phyloP scores from a whole-genome alignment of 2,329 filamentous ascomycete species.

The Myriosclerotinia duriaeana region DNA sequence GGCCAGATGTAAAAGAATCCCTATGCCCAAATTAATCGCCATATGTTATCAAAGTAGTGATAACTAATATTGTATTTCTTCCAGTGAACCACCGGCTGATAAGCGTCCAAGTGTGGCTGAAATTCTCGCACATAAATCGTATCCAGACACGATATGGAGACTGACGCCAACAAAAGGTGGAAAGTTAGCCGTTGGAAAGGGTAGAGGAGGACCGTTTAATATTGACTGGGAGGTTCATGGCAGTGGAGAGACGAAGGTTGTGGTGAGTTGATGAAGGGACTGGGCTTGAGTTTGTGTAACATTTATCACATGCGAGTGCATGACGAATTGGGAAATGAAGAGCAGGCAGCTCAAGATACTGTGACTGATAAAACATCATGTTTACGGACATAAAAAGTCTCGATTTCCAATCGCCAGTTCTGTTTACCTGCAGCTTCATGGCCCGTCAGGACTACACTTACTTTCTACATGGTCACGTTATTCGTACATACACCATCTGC shows the following conservation, averaged over 20 bases:
- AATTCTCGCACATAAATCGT: conserved; percentile 65
- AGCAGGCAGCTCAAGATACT: background rate
- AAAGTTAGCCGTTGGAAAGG: conserved; percentile 62
- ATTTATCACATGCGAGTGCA: conserved; percentile 3
- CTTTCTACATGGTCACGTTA: background rate
- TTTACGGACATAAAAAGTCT: background rate
- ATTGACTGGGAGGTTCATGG: conserved; percentile 82
- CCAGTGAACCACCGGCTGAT: conserved; percentile 17
- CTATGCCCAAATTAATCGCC: background rate
- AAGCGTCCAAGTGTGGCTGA: conserved; percentile 51
- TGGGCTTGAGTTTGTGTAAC: background rate
- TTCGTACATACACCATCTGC: conserved; percentile 14
- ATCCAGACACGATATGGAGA: conserved; percentile 64
- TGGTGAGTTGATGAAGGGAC: conserved; percentile 50
- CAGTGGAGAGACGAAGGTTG: conserved; percentile 66
- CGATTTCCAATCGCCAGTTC: background rate
- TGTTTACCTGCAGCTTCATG: background rate
- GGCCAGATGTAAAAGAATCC: background rate
- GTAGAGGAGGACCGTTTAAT: conserved; percentile 71
- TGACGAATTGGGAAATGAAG: conserved; percentile 11
- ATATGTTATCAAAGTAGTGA: background rate
- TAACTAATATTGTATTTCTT: conserved; percentile 7
- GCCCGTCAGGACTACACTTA: background rate
- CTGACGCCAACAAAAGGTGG: conserved; percentile 66
- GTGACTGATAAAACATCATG: no score